Evolutionary conservation across 331 rosid genomes (phyloP), one percentile per base, ranked within the genome.

Genomic region (Quercus tomentella): DNA sequence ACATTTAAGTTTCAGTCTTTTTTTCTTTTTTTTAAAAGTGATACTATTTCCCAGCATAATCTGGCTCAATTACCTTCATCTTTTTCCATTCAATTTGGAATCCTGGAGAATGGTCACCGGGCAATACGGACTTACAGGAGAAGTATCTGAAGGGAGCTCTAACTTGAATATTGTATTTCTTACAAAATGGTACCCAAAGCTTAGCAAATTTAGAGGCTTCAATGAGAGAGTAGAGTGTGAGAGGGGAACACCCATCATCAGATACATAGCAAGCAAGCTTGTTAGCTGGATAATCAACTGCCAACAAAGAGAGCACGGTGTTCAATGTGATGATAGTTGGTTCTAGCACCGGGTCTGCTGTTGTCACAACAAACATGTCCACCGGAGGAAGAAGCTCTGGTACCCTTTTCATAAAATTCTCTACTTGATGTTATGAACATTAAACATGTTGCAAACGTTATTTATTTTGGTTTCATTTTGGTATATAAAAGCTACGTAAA

Each of bases 231-330:
- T 89, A 84, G 31, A 84, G 88, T 33, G 87, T 89, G 11, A 85
- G 41, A 5, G 88, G 85, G 17, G 97, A 94, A 51, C 98, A 94
- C 0, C 83, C 98, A 73, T 94, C 98, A 62, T 93, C 98, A 0
- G 96, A 91, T 7, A 93, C 98, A 77, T 93, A 93, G 84, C 98
- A 93, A 69, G 92, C 94, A 21, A 94, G 85, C 79, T 92, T 94
- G 51, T 88, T 26, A 15, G 92, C 11, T 18, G 96, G 98, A 26
- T 92, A 94, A 55, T 94, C 97, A 49, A 92, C 69, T 14, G 94
- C 92, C 28, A 94, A 79, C 79, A 94, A 49, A 21, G 98, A 94
- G 52, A 94, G n/a, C 30, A 94, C 94, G 0, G 98, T 94, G 83
- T 92, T 92, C 69, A 90, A 70, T 7, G 92, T 89, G 5, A 92